Base-by-base conservation (phyloP, 1,284 basidiomycete genomes). In the Meira nashicola region DNA sequence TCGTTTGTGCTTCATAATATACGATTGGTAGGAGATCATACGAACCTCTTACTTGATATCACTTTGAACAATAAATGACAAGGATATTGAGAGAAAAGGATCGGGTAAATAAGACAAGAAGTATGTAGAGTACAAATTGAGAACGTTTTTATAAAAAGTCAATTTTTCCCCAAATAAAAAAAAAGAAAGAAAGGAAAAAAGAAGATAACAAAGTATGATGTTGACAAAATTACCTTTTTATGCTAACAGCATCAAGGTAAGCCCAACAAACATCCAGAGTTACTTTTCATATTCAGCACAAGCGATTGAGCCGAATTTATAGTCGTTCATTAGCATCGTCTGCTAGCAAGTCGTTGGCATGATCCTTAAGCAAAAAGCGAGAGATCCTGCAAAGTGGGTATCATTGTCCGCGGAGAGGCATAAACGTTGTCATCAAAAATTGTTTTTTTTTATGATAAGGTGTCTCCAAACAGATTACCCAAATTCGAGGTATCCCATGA, bases 401-500 rank as follows among this genome's bases (percentile, higher is more conserved):
- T 33, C 28, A 33, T 33, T 33, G 28, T 33, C 28, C 28, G 28
- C 28, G 28, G 4, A 8, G 28, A 33, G 4, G 4, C 28, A 33
- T n/a, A n/a, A n/a, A n/a, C n/a, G n/a, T n/a, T n/a, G n/a, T n/a
- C n/a, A n/a, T n/a, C n/a, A n/a, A n/a, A n/a, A n/a, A n/a, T 33
- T 33, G 3, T 44, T 17, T 9, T 9, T 8, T 9, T 44, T 38
- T 17, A 53, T 38, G 50, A 39, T n/a, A 41, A 28, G 23, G 17
- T 53, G 50, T 53, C 50, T 14, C 61, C 61, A 47, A 70, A 70
- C 41, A 70, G 58, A 39, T 56, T 68, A 53, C 63, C 63, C 61
- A 70, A 65, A 53, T 64, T 70, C 19, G 38, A 39, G 60, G 59
- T 62, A 47, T 70, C 68, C 68, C 68, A 67, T 19, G 49, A 59